A percentile compares a stretch with the other conserved stretches of the same genome.
These are phyloP conservation scores for Penicillium lagena DNA, from an alignment of 495 filamentous ascomycete genomes.

Conservation along the genomic window DNA sequence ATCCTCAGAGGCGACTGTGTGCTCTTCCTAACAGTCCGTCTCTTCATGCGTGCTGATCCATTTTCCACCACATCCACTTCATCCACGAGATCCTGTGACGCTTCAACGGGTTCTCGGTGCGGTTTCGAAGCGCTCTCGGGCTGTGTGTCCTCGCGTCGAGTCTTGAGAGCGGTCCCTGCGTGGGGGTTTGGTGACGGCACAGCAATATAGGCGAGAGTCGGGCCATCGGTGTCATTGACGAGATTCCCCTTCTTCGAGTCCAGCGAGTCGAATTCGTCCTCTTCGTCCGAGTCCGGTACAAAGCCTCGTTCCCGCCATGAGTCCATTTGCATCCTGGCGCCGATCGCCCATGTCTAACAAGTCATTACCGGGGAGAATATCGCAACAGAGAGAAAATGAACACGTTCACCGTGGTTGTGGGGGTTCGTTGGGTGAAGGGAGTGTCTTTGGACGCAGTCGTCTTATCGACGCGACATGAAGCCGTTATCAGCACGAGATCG, in stretches of 20 bases:
- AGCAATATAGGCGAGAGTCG: constrained; percentile 13
- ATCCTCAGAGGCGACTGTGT: not conserved
- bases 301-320: constrained; percentile 57
- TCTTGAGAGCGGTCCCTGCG: not conserved
- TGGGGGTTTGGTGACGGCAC: constrained; percentile 1
- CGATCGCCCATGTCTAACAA: constrained; percentile 32
- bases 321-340: constrained; percentile 46
- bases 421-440: not conserved
- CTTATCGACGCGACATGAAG: constrained; percentile 7
- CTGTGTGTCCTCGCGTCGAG: too few relatives aligned
- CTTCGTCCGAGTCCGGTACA: constrained; percentile 57
- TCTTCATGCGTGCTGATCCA: too few relatives aligned
- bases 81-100: not conserved
- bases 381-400: not conserved
- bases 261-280: constrained; percentile 43
- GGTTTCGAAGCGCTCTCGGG: constrained; percentile 1
- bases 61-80: not conserved
- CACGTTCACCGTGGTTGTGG: too few relatives aligned
- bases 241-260: constrained; percentile 11
- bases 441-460: constrained; percentile 27
- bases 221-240: constrained; percentile 3
- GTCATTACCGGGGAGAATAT: constrained; percentile 16
- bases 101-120: not conserved
- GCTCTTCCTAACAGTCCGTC: too few relatives aligned
- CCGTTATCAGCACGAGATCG: not conserved